Conservation (phyloP, 306 rosid species). For the Cucumis hystrix region DNA sequence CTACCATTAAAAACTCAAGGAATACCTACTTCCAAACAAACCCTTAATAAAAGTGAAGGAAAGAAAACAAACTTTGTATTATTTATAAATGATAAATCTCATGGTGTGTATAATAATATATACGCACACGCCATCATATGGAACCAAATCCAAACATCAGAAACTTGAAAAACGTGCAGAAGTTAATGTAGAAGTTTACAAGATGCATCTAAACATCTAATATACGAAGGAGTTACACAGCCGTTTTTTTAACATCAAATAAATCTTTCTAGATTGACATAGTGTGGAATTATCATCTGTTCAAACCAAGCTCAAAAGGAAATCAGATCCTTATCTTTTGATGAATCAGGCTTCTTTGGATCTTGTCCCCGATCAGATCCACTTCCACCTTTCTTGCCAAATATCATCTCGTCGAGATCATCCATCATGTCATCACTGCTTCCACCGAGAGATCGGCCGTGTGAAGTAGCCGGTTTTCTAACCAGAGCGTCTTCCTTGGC, state of each 20-base stretch:
- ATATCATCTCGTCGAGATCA: constrained; percentile 98
- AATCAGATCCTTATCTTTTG: constrained; percentile 71
- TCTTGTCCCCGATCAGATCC: constrained; percentile 42
- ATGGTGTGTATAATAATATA: not conserved
- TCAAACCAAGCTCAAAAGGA: constrained; percentile 33
- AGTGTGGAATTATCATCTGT: not conserved
- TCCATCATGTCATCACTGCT: constrained; percentile 88
- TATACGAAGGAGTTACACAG: not conserved
- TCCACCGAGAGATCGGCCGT: constrained; percentile 44
- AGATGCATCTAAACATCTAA: not conserved
- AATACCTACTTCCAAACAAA: not conserved
- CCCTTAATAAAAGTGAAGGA: not conserved
- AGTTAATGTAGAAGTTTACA: constrained; percentile 1
- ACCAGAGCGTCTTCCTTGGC: constrained; percentile 54
- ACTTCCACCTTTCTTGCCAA: constrained; percentile 65
- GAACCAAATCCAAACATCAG: not conserved
- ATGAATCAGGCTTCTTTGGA: constrained; percentile 51
- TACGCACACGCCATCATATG: not conserved
- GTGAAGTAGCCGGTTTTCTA: constrained; percentile 63
- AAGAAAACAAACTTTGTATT: constrained; percentile 1
- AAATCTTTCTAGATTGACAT: not conserved
- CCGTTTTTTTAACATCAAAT: not conserved
- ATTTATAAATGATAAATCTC: constrained; percentile 4
- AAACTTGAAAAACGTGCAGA: not conserved
- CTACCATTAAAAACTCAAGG: not conserved